A percentile compares a stretch with the other conserved stretches of the same genome.
phyloP scores from a whole-genome alignment of 2,329 filamentous ascomycete genomes.

The Epicoccum sorghinum region DNA sequence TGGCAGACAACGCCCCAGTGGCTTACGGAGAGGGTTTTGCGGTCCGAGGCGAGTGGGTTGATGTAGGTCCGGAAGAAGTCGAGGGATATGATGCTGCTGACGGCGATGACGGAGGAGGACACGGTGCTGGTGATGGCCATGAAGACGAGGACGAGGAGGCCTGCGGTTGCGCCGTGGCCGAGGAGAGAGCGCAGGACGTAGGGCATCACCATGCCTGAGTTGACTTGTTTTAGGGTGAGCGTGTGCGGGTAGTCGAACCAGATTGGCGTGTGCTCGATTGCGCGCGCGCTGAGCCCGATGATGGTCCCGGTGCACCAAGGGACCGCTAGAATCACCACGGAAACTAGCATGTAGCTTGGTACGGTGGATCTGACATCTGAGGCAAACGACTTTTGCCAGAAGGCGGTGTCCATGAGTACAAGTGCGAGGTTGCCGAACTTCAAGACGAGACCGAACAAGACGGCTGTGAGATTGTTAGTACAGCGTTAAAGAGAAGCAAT shows the following conservation, averaged over 20 bases:
- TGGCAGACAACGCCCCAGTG: slow-evolving; percentile 75
- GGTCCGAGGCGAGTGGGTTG: slow-evolving; percentile 75
- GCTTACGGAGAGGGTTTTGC: slow-evolving; percentile 75
- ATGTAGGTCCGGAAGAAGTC: slow-evolving; percentile 87
- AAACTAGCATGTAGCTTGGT: slow-evolving; percentile 17
- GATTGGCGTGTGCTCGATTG: slow-evolving; percentile 45
- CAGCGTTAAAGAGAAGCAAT: fast-evolving
- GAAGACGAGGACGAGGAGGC: slow-evolving; percentile 48
- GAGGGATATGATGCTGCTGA: slow-evolving; percentile 84
- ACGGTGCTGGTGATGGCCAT: slow-evolving; percentile 54
- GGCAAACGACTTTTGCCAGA: slow-evolving; percentile 22
- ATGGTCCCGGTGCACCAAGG: slow-evolving; percentile 44
- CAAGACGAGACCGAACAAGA: slow-evolving; percentile 15
- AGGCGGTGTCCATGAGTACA: slow-evolving; percentile 20
- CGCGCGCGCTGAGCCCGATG: slow-evolving; percentile 50
- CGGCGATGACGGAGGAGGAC: slow-evolving; percentile 59
- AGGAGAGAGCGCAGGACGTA: slow-evolving; percentile 26
- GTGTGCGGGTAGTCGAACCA: slow-evolving; percentile 49
- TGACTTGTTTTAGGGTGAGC: slow-evolving; percentile 18
- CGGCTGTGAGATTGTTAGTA: slow-evolving; percentile 1
- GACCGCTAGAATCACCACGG: slow-evolving; percentile 17
- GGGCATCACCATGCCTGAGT: slow-evolving; percentile 26
- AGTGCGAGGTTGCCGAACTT: slow-evolving; percentile 21
- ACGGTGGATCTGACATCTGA: slow-evolving; percentile 18
- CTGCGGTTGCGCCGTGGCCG: slow-evolving; percentile 24